A percentile compares a stretch with the other conserved stretches of the same genome.
These are phyloP conservation scores for Entoloma clypeatum DNA, from an alignment of 1,284 basidiomycete species.

Conservation along the genomic window DNA sequence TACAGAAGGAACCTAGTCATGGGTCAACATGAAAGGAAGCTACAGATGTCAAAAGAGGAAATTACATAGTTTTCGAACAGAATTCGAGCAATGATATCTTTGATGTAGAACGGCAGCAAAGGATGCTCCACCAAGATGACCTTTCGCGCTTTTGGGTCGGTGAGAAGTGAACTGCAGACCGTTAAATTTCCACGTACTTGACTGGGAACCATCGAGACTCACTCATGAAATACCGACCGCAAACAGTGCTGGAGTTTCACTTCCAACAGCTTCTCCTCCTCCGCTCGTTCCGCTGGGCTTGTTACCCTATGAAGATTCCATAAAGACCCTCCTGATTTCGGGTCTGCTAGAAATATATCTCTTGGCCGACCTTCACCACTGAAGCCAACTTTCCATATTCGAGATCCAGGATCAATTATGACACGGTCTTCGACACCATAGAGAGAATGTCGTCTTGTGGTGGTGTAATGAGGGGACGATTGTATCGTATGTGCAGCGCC, in stretches of 20 bases:
- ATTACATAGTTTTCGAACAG: conserved; percentile 89
- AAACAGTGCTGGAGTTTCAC: conserved; percentile 65
- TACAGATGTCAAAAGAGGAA: conserved; percentile 5
- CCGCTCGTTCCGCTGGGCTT: conserved; percentile 54
- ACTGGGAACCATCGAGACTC: conserved; percentile 31
- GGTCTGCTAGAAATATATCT: conserved; percentile 63
- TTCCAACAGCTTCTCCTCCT: conserved; percentile 70
- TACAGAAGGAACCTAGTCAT: conserved; percentile 77
- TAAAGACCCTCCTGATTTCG: conserved; percentile 39
- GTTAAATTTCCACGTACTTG: conserved; percentile 18
- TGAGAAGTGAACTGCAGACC: conserved; percentile 72
- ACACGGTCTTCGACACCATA: conserved; percentile 87
- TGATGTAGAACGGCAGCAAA: conserved; percentile 80
- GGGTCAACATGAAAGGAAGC: conserved; percentile 4
- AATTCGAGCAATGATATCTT: conserved; percentile 82
- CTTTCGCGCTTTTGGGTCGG: conserved; percentile 91
- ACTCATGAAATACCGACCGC: conserved; percentile 83
- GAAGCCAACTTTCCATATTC: conserved; percentile 87
- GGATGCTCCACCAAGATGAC: conserved; percentile 92
- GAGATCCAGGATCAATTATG: conserved; percentile 80
- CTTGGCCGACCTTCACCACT: conserved; percentile 84
- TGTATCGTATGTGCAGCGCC: conserved; percentile 49
- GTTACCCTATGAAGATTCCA: conserved; percentile 60
- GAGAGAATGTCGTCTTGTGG: conserved; percentile 71
- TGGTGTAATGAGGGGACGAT: conserved; percentile 72